Evolutionary conservation across 2,329 filamentous ascomycete genomes (phyloP), one percentile per base, ranked within the genome.

Genomic region (Truncatella angustata): DNA sequence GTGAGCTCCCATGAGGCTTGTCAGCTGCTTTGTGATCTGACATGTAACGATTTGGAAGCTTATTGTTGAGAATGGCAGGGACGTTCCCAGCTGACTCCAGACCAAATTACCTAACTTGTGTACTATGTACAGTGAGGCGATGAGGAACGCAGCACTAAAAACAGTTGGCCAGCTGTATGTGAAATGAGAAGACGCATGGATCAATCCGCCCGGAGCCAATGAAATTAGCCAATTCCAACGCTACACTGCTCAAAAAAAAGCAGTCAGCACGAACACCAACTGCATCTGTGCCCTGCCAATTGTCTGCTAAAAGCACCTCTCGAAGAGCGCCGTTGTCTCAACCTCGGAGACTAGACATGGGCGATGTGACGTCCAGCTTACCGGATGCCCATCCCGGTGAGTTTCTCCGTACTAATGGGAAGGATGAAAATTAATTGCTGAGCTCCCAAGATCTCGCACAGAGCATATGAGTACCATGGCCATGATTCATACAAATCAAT

Each of bases 311-410:
- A n/a, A n/a, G 21, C 40, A 44, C 21, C 40, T 18, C 34, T 39
- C 32, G 30, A 36, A 23, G 14, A 24, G 24, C 30, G 20, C 45
- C 30, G 45, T 35, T 28, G 43, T 46, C 26, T 46, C 26, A 46
- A 23, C 18, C 24, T 12, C 16, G 26, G 26, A 46, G 43, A 12
- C 43, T 16, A 14, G n/a, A 32, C 26, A 46, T 6, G 43, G 16
- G 28, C 28, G 43, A 46, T 46, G 43, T 46, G 24, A 46, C 43
- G 28, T 46, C 26, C 43, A 44, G n/a, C 40, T 44, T 34, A n/a
- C 26, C 43, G 43, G 43, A 46, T 32, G 26, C 26, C 43, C n/a
- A 26, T 44, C 40, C 40, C 28, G 28, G 28, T 32, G 7, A n/a
- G n/a, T n/a, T n/a, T n/a, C n/a, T n/a, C n/a, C n/a, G n/a, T n/a